A percentile compares a stretch with the other conserved stretches of the same genome.
Conservation (phyloP, 129 eudicot species). For the Apium graveolens region DNA sequence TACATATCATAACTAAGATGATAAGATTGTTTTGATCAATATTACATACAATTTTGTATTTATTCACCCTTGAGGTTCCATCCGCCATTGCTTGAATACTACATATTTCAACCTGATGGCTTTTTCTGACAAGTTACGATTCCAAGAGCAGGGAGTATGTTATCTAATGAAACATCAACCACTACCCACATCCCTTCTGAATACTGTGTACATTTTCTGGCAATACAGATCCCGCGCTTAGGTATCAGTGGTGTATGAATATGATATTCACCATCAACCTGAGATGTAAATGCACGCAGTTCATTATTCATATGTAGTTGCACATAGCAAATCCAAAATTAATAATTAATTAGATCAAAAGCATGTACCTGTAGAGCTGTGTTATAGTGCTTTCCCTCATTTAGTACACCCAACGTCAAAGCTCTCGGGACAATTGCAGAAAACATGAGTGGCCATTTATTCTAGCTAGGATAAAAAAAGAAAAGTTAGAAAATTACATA, state of each 20-base stretch:
- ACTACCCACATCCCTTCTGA: too few relatives aligned
- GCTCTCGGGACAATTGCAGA: conserved; percentile 51
- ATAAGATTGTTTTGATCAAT: too few relatives aligned
- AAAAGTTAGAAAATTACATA: not conserved
- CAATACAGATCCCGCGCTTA: not conserved
- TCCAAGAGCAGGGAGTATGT: too few relatives aligned
- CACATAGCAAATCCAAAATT: not conserved
- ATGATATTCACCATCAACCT: conserved; percentile 35
- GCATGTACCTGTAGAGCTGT: conserved; percentile 29
- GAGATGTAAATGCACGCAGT: not conserved
- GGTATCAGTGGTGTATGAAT: not conserved
- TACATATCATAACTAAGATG: too few relatives aligned
- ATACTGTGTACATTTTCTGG: not conserved
- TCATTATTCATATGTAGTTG: not conserved
- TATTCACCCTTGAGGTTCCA: too few relatives aligned
- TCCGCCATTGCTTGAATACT: too few relatives aligned
- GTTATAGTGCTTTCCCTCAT: conserved; percentile 31
- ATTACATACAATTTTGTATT: too few relatives aligned
- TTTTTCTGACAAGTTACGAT: too few relatives aligned
- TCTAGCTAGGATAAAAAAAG: conserved; percentile 19
- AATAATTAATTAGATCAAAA: conserved; percentile 24
- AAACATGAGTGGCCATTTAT: conserved; percentile 48
- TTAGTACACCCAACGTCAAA: conserved; percentile 35
- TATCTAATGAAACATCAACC: too few relatives aligned
- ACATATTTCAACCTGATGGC: too few relatives aligned